Base-by-base conservation (phyloP, 2,329 filamentous ascomycete species). In the Aspergillus sp. region DNA sequence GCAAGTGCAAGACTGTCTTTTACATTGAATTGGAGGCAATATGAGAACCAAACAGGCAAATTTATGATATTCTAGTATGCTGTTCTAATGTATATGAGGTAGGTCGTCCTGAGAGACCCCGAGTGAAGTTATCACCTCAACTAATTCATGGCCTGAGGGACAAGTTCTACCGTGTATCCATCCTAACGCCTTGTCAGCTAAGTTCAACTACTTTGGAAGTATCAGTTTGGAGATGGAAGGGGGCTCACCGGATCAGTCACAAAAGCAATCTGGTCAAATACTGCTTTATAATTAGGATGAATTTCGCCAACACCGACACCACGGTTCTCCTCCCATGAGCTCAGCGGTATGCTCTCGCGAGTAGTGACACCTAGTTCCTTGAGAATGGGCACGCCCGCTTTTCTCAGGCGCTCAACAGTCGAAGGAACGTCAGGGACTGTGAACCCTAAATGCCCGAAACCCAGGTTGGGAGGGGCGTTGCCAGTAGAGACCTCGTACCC, bases 401-500 rank as follows among this genome's bases (percentile, higher is more conserved):
- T 60, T 55, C 59, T 64, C 58, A 76, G 52, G 19, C 73, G 61
- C 52, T 69, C 58, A 57, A 76, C 50, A 1, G 74, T 65, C 31
- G 44, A 64, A 5, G 46, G 9, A 0, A 76, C 72, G 64, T 75
- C 67, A n/a, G 73, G 73, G 6, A 76, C 73, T 4, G 72, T 73
- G 50, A 76, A 76, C 0, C 74, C 74, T 39, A 76, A 41, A 64
- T 76, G 74, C 9, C 71, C 69, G 44, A 76, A 76, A 0, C 74
- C 74, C 41, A 76, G 52, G 46, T 68, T 49, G 9, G 73, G 73
- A n/a, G 72, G 67, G 7, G 50, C 49, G 58, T 76, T 75, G 2
- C 73, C 74, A 1, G 62, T 74, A 12, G 59, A 62, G 3, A 71
- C 52, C 48, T 63, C 63, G 3, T 61, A 59, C 3, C 59, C 60